A percentile compares a stretch with the other conserved stretches of the same genome.
phyloP scores from a whole-genome alignment of 495 filamentous ascomycete genomes.

The Hypoxylon lenormandii region DNA sequence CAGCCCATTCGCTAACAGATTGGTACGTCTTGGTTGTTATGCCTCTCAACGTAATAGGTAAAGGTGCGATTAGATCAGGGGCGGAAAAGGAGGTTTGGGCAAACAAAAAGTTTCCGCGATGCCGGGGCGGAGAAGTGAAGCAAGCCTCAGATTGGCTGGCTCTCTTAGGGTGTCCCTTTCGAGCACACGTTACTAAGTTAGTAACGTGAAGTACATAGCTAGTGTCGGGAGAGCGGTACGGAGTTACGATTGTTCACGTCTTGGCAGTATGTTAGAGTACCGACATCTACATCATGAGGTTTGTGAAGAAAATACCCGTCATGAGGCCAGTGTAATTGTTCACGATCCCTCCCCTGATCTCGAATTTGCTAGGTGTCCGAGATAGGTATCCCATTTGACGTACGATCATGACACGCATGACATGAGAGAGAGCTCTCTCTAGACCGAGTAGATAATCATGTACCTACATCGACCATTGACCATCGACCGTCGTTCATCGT shows the following conservation, averaged over 20 bases:
- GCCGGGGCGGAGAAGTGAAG: conserved; percentile 35
- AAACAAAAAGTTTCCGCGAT: conserved; percentile 31
- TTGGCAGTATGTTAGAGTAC: conserved; percentile 39
- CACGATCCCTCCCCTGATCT: conserved; percentile 27
- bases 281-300: conserved; percentile 29
- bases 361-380: background rate
- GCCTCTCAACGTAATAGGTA: conserved; percentile 1
- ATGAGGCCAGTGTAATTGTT: conserved; percentile 28
- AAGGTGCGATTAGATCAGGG: conserved; percentile 32
- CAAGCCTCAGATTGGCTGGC: conserved; percentile 30
- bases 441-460: conserved; percentile 5
- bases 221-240: conserved; percentile 49
- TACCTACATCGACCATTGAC: too few species aligned
- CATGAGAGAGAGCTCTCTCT: conserved; percentile 22
- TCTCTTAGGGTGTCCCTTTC: conserved; percentile 2
- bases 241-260: conserved; percentile 34
- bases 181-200: conserved; percentile 29
- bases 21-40: conserved; percentile 21
- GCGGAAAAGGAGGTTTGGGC: conserved; percentile 41
- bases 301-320: conserved; percentile 13
- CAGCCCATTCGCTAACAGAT: conserved; percentile 14
- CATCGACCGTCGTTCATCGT: conserved; percentile 14
- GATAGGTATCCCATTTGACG: background rate
- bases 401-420: conserved; percentile 18
- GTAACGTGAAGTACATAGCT: conserved; percentile 29